These are phyloP conservation scores for Excoecaria agallocha DNA, from an alignment of 345 rosid genomes.

Conservation along the genomic window DNA sequence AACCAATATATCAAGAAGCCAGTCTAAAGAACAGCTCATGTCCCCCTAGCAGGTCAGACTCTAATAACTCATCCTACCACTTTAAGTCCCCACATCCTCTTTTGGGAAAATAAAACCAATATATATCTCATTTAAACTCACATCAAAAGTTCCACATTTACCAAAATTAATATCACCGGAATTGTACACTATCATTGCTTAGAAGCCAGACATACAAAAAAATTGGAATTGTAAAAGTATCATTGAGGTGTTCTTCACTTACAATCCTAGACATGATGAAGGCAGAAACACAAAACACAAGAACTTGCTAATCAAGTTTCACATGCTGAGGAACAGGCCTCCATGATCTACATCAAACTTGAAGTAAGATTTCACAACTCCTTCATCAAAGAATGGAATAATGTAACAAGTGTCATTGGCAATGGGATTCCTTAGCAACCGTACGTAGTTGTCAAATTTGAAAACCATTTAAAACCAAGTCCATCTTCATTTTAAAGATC, in stretches of 20 bases:
- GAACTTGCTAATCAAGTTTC: background rate
- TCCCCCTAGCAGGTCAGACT: background rate
- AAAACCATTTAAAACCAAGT: background rate
- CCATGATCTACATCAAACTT: background rate
- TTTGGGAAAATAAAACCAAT: background rate
- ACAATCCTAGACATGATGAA: background rate
- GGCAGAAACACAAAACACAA: background rate
- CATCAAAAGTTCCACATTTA: background rate
- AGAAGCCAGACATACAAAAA: background rate
- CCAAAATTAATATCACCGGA: background rate
- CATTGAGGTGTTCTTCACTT: background rate
- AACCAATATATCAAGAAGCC: background rate
- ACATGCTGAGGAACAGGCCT: background rate
- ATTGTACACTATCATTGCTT: background rate
- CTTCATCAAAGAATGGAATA: background rate
- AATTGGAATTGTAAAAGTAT: background rate
- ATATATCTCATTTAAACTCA: conserved; percentile 1
- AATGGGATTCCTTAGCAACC: background rate
- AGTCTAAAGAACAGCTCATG: background rate
- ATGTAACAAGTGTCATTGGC: background rate
- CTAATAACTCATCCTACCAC: background rate
- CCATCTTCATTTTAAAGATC: background rate
- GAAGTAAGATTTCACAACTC: background rate
- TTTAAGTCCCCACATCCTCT: background rate
- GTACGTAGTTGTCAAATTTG: background rate